A percentile compares a stretch with the other conserved stretches of the same genome.
Evolutionary conservation across 75 land plant species (phyloP).

Genomic region (Pseudotsuga menziesii): DNA sequence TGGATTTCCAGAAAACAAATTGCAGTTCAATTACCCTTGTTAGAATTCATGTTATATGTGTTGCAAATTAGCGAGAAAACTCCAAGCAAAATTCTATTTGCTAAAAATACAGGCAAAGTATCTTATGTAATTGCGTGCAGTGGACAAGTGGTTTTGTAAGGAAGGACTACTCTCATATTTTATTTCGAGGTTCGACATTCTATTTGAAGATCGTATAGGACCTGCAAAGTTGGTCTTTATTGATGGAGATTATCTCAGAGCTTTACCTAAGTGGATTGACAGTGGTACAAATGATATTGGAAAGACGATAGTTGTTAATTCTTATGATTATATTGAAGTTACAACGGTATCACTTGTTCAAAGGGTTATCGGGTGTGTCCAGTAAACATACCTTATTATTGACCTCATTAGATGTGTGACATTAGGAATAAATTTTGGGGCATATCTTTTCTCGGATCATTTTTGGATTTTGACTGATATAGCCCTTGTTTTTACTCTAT

Average conservation of each 20-base stretch:
- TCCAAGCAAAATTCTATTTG: conserved; percentile 93
- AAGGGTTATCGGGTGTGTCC: conserved; percentile 39
- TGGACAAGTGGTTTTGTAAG: conserved; percentile 52
- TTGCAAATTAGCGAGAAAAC: conserved; percentile 92
- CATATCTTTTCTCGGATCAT: conserved; percentile 22
- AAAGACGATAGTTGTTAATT: conserved; percentile 41
- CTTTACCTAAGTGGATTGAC: conserved; percentile 29
- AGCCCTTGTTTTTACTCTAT: too few relatives aligned
- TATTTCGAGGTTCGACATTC: conserved; percentile 41
- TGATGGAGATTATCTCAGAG: conserved; percentile 15
- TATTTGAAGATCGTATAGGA: conserved; percentile 61
- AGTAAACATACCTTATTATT: conserved; percentile 41
- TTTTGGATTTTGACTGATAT: conserved; percentile 25
- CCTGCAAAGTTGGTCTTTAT: conserved; percentile 38
- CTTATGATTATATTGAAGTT: conserved; percentile 40
- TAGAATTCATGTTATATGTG: conserved; percentile 93
- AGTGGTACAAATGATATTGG: conserved; percentile 50
- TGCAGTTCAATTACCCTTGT: conserved; percentile 91
- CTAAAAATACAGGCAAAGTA: conserved; percentile 93
- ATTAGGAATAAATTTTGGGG: conserved; percentile 44
- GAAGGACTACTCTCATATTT: conserved; percentile 46
- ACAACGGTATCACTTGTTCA: conserved; percentile 3
- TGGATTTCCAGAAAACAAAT: conserved; percentile 99
- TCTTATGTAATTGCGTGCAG: conserved; percentile 22
- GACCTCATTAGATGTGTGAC: conserved; percentile 39